phyloP scores from a whole-genome alignment of 2,329 filamentous ascomycete genomes.

The Fusarium stilboides region DNA sequence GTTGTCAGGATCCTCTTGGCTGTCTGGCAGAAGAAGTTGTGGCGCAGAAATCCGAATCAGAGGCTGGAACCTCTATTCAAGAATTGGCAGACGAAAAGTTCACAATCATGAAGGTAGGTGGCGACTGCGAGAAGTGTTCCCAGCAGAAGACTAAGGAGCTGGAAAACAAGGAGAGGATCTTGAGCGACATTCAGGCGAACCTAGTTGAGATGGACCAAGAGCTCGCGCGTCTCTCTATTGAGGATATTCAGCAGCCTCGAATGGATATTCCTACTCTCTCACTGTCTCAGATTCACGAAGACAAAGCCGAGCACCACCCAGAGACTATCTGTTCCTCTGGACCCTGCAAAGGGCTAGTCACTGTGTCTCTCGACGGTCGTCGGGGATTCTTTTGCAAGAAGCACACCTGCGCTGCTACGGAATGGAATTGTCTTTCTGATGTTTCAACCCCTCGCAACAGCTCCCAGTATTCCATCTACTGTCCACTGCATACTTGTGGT shows the following conservation, averaged over 20 bases:
- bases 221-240: background rate
- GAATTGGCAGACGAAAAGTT: background rate
- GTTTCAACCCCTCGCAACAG: background rate
- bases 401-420: slow-evolving; percentile 38
- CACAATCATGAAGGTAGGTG: background rate
- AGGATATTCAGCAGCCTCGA: too few relatives aligned
- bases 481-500: slow-evolving; percentile 23
- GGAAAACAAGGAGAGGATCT: slow-evolving; percentile 3
- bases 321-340: slow-evolving; percentile 23
- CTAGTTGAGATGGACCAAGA: background rate
- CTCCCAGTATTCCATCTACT: slow-evolving; percentile 8
- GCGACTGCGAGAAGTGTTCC: slow-evolving; percentile 11
- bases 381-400: slow-evolving; percentile 35
- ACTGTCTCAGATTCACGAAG: background rate
- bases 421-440: slow-evolving; percentile 34
- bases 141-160: background rate
- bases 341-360: background rate
- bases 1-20: slow-evolving; percentile 12
- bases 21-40: background rate
- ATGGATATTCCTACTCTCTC: background rate
- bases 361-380: background rate
- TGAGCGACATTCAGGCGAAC: background rate
- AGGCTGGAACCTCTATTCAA: background rate
- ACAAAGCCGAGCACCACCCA: background rate
- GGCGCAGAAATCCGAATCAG: background rate